These are phyloP conservation scores for Penicillium paxilli DNA, from an alignment of 495 filamentous ascomycete species.

Conservation along the genomic window DNA sequence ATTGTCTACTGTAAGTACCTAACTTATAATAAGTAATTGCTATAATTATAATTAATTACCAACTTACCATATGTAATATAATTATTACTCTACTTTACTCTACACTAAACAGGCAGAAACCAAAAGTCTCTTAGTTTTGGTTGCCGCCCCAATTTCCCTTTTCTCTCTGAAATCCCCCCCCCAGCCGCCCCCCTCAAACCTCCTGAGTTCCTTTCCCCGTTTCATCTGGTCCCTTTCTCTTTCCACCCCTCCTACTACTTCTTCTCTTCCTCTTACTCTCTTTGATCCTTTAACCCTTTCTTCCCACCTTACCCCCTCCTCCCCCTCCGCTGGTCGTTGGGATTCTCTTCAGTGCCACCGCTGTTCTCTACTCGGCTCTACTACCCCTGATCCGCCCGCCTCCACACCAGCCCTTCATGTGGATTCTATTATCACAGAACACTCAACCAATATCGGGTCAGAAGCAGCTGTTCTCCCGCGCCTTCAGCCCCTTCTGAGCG, in stretches of 20 bases:
- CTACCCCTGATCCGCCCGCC: constrained; percentile 19
- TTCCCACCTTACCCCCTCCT: constrained; percentile 3
- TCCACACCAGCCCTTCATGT: constrained; percentile 43
- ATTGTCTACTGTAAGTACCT: neutral
- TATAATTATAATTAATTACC: neutral
- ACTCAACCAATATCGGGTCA: constrained; percentile 23
- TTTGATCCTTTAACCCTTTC: constrained; percentile 6
- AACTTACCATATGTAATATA: neutral
- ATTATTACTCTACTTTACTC: no score
- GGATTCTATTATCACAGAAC: constrained; percentile 31
- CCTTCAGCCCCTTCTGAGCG: constrained; percentile 26
- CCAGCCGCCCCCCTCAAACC: constrained; percentile 1
- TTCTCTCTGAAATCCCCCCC: neutral
- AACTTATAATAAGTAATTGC: no score
- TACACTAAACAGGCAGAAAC: constrained; percentile 6
- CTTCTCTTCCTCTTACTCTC: constrained; percentile 2
- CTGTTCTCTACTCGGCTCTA: neutral
- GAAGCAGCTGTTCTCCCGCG: constrained; percentile 25
- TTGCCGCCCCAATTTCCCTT: constrained; percentile 4
- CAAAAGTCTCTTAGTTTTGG: constrained; percentile 3
- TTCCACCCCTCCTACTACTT: no score
- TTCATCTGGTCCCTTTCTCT: constrained; percentile 3
- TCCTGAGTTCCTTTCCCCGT: constrained; percentile 4
- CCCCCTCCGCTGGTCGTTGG: constrained; percentile 37
- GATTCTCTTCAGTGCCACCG: constrained; percentile 13